phyloP scores from a whole-genome alignment of 164 flowering plant genomes.

The Houttuynia cordata region DNA sequence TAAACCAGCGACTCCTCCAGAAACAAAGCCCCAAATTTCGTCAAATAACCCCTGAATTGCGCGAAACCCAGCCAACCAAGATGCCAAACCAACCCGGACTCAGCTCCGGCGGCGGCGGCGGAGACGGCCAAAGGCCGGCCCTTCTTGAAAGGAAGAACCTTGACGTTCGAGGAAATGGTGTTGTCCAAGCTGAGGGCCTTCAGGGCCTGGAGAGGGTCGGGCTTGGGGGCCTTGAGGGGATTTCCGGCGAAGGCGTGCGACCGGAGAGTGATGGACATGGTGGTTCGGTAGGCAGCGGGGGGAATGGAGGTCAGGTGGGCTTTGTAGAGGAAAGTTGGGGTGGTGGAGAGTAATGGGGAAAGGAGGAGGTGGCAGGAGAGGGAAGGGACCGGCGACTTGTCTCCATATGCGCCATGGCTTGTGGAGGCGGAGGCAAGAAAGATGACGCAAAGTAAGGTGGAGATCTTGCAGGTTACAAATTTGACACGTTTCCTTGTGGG shows the following conservation, averaged over 20 bases:
- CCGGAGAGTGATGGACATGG: conserved; percentile 42
- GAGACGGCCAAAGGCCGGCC: conserved; percentile 63
- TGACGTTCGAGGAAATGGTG: conserved; percentile 20
- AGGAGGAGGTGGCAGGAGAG: neutral
- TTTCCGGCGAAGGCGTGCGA: conserved; percentile 81
- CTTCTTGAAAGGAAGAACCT: conserved; percentile 38
- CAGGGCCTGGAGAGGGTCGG: conserved; percentile 45
- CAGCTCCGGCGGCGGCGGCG: conserved; percentile 5
- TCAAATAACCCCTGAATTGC: conserved; percentile 37
- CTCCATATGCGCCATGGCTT: too few species aligned
- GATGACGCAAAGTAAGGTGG: too few species aligned
- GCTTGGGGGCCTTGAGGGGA: conserved; percentile 44
- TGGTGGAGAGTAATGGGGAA: neutral
- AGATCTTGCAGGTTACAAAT: too few species aligned
- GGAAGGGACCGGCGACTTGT: too few species aligned
- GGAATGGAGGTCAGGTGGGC: neutral
- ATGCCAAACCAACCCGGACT: conserved; percentile 38
- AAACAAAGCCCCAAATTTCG: conserved; percentile 25
- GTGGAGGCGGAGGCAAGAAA: too few species aligned
- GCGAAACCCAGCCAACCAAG: conserved; percentile 66
- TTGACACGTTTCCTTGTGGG: too few species aligned
- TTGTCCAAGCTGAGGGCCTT: conserved; percentile 26
- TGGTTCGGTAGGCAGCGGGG: neutral
- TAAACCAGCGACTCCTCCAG: conserved; percentile 50
- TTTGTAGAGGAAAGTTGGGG: neutral